Evolutionary conservation across 768 basidiomycete genomes (phyloP), one percentile per base, ranked within the genome.

Genomic region (Leccinum arenicola): DNA sequence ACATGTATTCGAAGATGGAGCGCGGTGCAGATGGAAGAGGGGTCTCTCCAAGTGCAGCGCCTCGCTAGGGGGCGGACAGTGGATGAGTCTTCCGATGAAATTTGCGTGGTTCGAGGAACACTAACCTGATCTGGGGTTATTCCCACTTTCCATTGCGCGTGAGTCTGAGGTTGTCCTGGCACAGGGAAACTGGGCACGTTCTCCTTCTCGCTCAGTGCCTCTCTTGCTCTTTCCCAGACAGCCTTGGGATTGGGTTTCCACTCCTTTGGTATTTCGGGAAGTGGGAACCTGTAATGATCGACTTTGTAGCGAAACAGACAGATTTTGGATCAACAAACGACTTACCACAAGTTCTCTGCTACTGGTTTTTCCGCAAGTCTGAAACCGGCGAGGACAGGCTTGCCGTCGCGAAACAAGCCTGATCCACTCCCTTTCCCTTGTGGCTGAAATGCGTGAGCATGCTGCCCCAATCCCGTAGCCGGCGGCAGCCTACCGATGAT

Each of bases 1-100:
- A 96, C 70, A 98, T 85, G 70, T 87, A 98, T 49, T 98, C 95
- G 70, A 96, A 98, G 15, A 99, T 84, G 0, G 96, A 98, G 11
- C 85, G 85, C 2, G 90, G 84, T 14, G 81, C 82, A 3, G 85
- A 74, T 12, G 86, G 80, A 11, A 91, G 77, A 11, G 85, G 85
- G 10, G 83, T 84, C 74, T 98, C 97, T 55, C 95, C 95, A 0
- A 98, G 78, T 19, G 89, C 78, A 1, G 81, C 75, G 27, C 94
- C 96, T 53, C 97, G 84, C 95, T 98, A 62, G 31, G 27, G 31
- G 25, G 12, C 35, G 6, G 10, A 1, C 3, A 45, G 35, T 49
- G 31, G 45, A n/a, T 74, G 7, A 61, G 59, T 52, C 43, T 5
- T 45, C 19, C 43, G 9, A 11, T 35, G 11, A 52, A 31, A 3